Percentiles rank a stretch among this genome's conserved stretches.
Evolutionary conservation across 1,284 basidiomycete species (phyloP).

Genomic region (Anthracocystis walkeri): DNA sequence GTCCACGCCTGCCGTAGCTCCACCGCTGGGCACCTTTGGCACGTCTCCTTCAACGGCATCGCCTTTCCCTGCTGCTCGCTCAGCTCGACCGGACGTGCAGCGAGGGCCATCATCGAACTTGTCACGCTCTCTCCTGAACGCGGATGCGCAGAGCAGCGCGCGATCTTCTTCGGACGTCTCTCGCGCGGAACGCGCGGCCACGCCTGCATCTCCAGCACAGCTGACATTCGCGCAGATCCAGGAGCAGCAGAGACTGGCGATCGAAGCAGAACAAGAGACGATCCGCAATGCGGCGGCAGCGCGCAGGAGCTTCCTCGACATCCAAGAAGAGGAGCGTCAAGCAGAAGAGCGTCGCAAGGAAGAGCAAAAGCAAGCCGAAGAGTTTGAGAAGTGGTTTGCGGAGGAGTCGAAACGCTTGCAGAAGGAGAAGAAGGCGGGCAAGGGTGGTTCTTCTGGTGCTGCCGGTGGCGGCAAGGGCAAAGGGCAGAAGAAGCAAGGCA

Average conservation of each 20-base stretch:
- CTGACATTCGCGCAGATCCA: slow-evolving; percentile 64
- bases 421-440: slow-evolving; percentile 35
- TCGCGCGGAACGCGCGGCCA: slow-evolving; percentile 8
- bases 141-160: slow-evolving; percentile 5
- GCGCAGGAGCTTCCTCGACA: slow-evolving; percentile 60
- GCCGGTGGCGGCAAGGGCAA: slow-evolving; percentile 24
- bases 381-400: slow-evolving; percentile 68
- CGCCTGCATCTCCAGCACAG: slow-evolving; percentile 25
- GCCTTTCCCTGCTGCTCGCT: neutral
- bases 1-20: slow-evolving; percentile 30
- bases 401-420: slow-evolving; percentile 62
- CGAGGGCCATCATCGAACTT: slow-evolving; percentile 26
- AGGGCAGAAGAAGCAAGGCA: slow-evolving; percentile 25
- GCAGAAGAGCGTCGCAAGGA: slow-evolving; percentile 53
- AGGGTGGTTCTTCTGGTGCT: slow-evolving; percentile 1
- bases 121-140: slow-evolving; percentile 17
- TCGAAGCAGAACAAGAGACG: slow-evolving; percentile 39
- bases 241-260: slow-evolving; percentile 57
- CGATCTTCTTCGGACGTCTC: slow-evolving; percentile 11
- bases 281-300: slow-evolving; percentile 35
- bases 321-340: slow-evolving; percentile 60
- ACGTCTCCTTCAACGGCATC: slow-evolving; percentile 23
- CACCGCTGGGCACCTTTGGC: slow-evolving; percentile 16
- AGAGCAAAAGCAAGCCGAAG: slow-evolving; percentile 59
- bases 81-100: slow-evolving; percentile 15